These are phyloP conservation scores for Malassezia yamatoensis DNA, from an alignment of 1,284 basidiomycete genomes.

Conservation along the genomic window DNA sequence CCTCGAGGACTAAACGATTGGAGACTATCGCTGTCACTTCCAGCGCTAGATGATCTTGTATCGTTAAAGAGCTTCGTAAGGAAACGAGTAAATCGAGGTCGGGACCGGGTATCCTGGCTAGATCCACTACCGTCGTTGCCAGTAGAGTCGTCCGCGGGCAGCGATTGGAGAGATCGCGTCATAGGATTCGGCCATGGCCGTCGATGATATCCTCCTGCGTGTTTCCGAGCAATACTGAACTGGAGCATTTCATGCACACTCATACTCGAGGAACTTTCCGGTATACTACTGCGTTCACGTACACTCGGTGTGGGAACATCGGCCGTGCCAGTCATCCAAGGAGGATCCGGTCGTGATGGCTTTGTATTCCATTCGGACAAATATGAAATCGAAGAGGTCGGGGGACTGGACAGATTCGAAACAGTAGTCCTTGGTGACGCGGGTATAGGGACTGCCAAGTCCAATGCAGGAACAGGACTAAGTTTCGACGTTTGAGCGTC, in stretches of 20 bases:
- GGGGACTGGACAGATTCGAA: background rate
- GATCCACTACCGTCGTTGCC: background rate
- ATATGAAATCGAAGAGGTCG: background rate
- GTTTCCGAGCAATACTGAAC: background rate
- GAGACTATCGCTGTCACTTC: background rate
- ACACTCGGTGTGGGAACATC: background rate
- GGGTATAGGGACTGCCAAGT: background rate
- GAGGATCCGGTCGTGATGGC: too few species aligned
- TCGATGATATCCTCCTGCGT: background rate
- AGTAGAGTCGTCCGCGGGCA: background rate
- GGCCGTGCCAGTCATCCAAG: background rate
- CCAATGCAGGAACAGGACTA: background rate
- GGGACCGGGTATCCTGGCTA: background rate
- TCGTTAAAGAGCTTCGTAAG: conserved; percentile 10
- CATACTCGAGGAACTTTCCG: background rate
- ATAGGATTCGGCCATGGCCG: background rate
- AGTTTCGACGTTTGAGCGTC: too few species aligned
- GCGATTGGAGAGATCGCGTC: background rate
- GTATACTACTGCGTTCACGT: background rate
- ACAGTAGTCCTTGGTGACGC: background rate
- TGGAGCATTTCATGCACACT: background rate
- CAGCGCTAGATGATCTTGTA: background rate
- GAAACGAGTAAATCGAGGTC: background rate
- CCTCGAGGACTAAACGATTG: conserved; percentile 1
- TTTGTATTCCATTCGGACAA: background rate